These are phyloP conservation scores for Solanum chaucha DNA, from an alignment of 257 asterid species.

Conservation along the genomic window DNA sequence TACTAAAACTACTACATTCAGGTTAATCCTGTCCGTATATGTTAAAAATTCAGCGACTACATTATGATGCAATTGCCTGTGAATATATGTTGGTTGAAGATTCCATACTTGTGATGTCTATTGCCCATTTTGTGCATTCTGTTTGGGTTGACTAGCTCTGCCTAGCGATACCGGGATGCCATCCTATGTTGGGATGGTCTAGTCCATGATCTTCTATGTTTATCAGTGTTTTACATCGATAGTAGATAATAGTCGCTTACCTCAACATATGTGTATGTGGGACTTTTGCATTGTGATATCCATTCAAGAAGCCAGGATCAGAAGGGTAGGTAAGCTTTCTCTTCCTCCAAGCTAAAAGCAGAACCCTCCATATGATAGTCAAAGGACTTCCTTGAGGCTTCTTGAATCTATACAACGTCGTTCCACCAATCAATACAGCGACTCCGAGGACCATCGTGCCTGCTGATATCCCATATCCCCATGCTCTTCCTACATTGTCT, in stretches of 20 bases:
- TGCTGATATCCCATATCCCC: slow-evolving; percentile 80
- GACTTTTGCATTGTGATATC: slow-evolving; percentile 33
- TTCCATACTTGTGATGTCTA: background rate
- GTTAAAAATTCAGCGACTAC: background rate
- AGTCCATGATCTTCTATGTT: background rate
- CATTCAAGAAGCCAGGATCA: slow-evolving; percentile 36
- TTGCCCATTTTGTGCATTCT: background rate
- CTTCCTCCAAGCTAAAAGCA: slow-evolving; percentile 50
- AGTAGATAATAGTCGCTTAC: slow-evolving; percentile 16
- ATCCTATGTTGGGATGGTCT: background rate
- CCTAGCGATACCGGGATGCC: background rate
- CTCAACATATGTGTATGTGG: slow-evolving; percentile 46
- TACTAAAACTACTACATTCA: background rate
- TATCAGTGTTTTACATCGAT: background rate
- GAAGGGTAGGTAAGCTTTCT: slow-evolving; percentile 38
- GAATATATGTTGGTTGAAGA: background rate
- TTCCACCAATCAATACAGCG: slow-evolving; percentile 38
- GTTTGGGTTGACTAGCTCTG: background rate
- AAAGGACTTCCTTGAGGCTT: slow-evolving; percentile 78
- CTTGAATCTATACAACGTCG: slow-evolving; percentile 40
- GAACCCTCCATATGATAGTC: slow-evolving; percentile 60
- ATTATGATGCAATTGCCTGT: background rate
- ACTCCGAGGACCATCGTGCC: slow-evolving; percentile 66
- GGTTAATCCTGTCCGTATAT: background rate
- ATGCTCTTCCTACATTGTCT: slow-evolving; percentile 78